phyloP scores from a whole-genome alignment of 73 alveolate genomes.

The Breviolum minutum region DNA sequence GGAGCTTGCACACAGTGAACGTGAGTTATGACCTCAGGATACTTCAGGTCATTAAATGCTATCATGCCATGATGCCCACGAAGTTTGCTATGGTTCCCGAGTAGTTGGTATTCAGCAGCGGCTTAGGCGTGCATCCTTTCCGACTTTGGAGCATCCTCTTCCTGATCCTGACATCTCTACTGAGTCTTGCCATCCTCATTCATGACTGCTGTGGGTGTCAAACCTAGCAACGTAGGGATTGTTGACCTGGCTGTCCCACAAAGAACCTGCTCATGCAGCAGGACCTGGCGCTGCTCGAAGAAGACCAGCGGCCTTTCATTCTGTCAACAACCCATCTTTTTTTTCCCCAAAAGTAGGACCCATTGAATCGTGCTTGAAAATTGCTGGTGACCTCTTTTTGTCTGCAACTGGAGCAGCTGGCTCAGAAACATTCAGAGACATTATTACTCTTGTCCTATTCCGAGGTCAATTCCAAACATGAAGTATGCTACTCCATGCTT shows the following conservation, averaged over 20 bases:
- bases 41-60: too few species aligned
- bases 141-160: slow-evolving; percentile 76
- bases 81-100: background rate
- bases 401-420: too few species aligned
- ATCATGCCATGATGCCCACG: background rate
- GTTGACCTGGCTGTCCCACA: background rate
- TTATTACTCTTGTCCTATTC: background rate
- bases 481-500: slow-evolving; percentile 90
- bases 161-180: slow-evolving; percentile 84
- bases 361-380: too few species aligned
- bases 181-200: slow-evolving; percentile 72
- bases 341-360: too few species aligned
- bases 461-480: slow-evolving; percentile 83
- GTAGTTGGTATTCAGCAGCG: background rate
- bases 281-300: slow-evolving; percentile 92
- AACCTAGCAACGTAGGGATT: background rate
- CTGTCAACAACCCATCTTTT: background rate
- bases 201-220: slow-evolving; percentile 33
- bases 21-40: slow-evolving; percentile 4
- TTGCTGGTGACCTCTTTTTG: too few species aligned
- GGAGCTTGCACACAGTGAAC: slow-evolving; percentile 83
- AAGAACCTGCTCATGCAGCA: background rate
- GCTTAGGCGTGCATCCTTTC: slow-evolving; percentile 73
- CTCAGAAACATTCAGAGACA: too few species aligned
- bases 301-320: slow-evolving; percentile 68